These are phyloP conservation scores for Fusarium beomiforme DNA, from an alignment of 2,329 filamentous ascomycete species.

Conservation along the genomic window DNA sequence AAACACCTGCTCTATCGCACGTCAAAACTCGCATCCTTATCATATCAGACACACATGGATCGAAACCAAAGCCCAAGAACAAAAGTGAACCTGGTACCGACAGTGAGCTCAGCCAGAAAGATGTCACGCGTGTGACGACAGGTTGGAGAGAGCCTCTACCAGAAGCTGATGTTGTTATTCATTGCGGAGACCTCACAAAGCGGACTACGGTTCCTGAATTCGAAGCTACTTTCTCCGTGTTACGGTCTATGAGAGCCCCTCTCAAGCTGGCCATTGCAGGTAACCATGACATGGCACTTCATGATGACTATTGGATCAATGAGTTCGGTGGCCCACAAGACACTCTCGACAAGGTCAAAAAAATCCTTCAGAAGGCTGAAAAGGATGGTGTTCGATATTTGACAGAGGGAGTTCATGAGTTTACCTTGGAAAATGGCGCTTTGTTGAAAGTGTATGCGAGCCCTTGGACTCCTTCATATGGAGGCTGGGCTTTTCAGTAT, in stretches of 20 bases:
- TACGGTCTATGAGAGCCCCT: constrained; percentile 56
- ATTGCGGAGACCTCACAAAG: constrained; percentile 63
- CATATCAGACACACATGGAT: constrained; percentile 52
- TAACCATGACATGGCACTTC: constrained; percentile 62
- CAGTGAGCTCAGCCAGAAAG: constrained; percentile 36
- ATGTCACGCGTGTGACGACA: constrained; percentile 27
- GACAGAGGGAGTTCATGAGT: constrained; percentile 58
- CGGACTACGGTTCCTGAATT: constrained; percentile 55
- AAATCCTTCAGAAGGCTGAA: constrained; percentile 52
- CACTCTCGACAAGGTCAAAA: constrained; percentile 48
- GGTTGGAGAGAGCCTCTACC: constrained; percentile 47
- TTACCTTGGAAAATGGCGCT: constrained; percentile 61
- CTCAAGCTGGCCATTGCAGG: constrained; percentile 65
- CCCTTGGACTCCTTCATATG: constrained; percentile 59
- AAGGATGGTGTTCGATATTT: constrained; percentile 57
- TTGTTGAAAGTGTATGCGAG: constrained; percentile 61
- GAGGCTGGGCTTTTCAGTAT: constrained; percentile 63
- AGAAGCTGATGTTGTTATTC: constrained; percentile 59
- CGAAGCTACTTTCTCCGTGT: constrained; percentile 51
- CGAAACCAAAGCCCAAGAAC: constrained; percentile 24
- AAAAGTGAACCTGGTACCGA: constrained; percentile 30
- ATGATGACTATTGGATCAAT: constrained; percentile 39
- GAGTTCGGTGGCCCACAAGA: constrained; percentile 2
- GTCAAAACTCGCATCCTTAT: constrained; percentile 52
- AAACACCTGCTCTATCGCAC: not conserved